Conservation (phyloP, 129 eudicot genomes). For the Helichrysum umbraculigerum region DNA sequence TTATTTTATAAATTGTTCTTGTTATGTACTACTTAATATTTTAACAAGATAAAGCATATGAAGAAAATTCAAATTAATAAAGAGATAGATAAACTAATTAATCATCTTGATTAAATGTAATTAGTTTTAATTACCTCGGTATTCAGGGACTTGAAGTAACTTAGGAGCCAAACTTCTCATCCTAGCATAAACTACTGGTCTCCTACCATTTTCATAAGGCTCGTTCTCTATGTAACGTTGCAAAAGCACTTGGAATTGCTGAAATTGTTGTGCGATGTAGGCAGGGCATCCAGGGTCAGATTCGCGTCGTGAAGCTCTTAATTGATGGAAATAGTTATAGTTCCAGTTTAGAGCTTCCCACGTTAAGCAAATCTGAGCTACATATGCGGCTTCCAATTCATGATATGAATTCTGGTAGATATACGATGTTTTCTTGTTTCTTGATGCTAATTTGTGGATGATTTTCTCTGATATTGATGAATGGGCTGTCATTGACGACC, state of each 20-base stretch:
- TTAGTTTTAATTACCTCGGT: constrained; percentile 50
- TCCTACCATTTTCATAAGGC: constrained; percentile 82
- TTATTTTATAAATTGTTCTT: too few relatives aligned
- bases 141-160: constrained; percentile 95
- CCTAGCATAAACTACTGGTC: constrained; percentile 82
- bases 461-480: constrained; percentile 83
- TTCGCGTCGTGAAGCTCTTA: constrained; percentile 55
- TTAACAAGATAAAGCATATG: neutral
- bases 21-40: too few relatives aligned
- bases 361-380: constrained; percentile 83
- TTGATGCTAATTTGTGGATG: constrained; percentile 52
- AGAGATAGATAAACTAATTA: neutral
- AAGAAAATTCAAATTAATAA: neutral
- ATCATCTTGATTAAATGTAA: neutral
- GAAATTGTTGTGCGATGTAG: constrained; percentile 82
- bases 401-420: constrained; percentile 64
- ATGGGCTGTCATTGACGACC: constrained; percentile 68
- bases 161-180: constrained; percentile 88
- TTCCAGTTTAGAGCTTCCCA: constrained; percentile 98
- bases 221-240: constrained; percentile 87
- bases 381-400: constrained; percentile 83
- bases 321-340: constrained; percentile 66
- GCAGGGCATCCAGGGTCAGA: constrained; percentile 92
- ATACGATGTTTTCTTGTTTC: constrained; percentile 43
- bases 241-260: constrained; percentile 84